phyloP scores from a whole-genome alignment of 2,329 filamentous ascomycete genomes.

The Tolypocladium nubicola region DNA sequence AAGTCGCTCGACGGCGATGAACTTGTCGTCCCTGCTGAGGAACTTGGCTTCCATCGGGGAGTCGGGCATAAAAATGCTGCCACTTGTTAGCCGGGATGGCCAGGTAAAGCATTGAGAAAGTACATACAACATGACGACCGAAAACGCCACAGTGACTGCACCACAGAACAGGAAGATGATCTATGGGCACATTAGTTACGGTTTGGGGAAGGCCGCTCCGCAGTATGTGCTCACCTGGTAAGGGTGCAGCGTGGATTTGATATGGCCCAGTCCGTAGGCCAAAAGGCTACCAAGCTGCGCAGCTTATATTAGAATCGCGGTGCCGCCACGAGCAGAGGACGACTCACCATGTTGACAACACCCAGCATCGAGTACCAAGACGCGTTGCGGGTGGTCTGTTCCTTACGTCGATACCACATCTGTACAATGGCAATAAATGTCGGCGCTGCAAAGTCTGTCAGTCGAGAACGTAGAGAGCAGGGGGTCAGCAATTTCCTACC shows the following conservation, averaged over 20 bases:
- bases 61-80: conserved; percentile 32
- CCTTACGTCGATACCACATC: conserved; percentile 51
- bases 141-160: conserved; percentile 35
- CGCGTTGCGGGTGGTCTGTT: conserved; percentile 46
- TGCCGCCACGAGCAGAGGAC: background rate
- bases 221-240: conserved; percentile 33
- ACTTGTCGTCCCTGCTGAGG: conserved; percentile 37
- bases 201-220: background rate
- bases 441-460: conserved; percentile 16
- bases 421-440: conserved; percentile 46
- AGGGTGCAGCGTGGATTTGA: conserved; percentile 30
- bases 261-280: conserved; percentile 48
- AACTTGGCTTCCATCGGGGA: conserved; percentile 39
- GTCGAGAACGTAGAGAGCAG: background rate
- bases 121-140: conserved; percentile 27
- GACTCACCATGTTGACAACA: conserved; percentile 37
- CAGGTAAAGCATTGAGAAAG: background rate
- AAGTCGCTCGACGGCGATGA: conserved; percentile 41
- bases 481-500: conserved; percentile 3
- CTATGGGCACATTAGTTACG: conserved; percentile 10
- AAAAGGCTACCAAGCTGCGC: conserved; percentile 39
- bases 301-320: background rate
- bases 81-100: background rate
- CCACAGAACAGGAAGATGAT: conserved; percentile 48
- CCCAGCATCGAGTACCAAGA: conserved; percentile 54